A percentile compares a stretch with the other conserved stretches of the same genome.
Evolutionary conservation across 179 eudicot species (phyloP).

Genomic region (Pouteria campechiana): DNA sequence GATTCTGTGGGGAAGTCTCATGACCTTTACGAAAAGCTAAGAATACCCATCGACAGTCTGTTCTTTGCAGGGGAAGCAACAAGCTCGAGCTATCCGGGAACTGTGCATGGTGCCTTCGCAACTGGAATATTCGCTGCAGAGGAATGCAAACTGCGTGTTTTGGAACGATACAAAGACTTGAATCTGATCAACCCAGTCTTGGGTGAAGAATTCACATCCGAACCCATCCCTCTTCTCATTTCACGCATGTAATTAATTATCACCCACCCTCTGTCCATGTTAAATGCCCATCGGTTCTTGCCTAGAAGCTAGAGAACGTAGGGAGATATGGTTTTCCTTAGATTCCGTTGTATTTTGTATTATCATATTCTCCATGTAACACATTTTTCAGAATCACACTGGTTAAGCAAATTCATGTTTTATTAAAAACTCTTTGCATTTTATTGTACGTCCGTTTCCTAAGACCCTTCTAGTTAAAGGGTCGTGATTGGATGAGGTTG

Average conservation of each 20-base stretch:
- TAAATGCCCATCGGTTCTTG: too few species aligned
- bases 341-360: too few species aligned
- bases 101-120: slow-evolving; percentile 91
- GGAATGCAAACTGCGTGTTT: slow-evolving; percentile 91
- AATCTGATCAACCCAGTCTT: slow-evolving; percentile 66
- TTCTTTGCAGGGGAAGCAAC: slow-evolving; percentile 99
- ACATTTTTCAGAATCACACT: too few species aligned
- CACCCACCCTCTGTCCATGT: too few species aligned
- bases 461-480: too few species aligned
- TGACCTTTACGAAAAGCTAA: slow-evolving; percentile 70
- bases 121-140: slow-evolving; percentile 90
- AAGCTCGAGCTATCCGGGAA: slow-evolving; percentile 65
- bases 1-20: slow-evolving; percentile 82
- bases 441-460: too few species aligned
- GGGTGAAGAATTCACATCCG: slow-evolving; percentile 55
- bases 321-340: too few species aligned
- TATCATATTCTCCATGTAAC: too few species aligned
- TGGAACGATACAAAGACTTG: slow-evolving; percentile 78
- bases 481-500: too few species aligned
- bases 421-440: too few species aligned
- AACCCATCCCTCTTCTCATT: slow-evolving; percentile 58
- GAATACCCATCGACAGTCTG: slow-evolving; percentile 81
- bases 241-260: slow-evolving; percentile 69
- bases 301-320: too few species aligned
- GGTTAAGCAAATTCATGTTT: too few species aligned